Base-by-base conservation (phyloP, 495 filamentous ascomycete species). In the Elaphomyces granulatus region DNA sequence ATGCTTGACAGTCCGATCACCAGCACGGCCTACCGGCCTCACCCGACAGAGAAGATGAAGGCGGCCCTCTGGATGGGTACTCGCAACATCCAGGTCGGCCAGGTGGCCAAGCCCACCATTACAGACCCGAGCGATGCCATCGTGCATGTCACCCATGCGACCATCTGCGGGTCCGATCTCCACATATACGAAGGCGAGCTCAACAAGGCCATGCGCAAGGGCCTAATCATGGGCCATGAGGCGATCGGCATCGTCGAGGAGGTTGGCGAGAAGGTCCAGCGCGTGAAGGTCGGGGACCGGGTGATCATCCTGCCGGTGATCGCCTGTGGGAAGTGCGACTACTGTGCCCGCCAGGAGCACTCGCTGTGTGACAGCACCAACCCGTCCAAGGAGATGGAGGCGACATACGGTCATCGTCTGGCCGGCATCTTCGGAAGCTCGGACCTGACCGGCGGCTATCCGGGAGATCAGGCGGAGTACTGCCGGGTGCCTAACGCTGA, bases 361-460 rank as follows among this genome's bases (percentile, higher is more conserved):
- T 81, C 77, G 20, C 74, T 81, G 49, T 87, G 82, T 60, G 78
- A 81, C 49, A 66, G 52, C 37, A 85, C 79, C 19, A 81, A 80
- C 57, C 57, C 72, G 7, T 79, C 75, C 50, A 69, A 63, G 7
- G 61, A 73, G 38, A 66, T 69, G 45, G 70, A 77, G 41, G 63
- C 59, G 18, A 69, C 82, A 72, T 84, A 75, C 26, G 53, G 55
- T 1, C 46, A 56, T 35, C 53, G 53, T 6, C 16, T 56, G 12
- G 45, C 53, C 10, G 54, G 54, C 2, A 45, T 41, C n/a, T 37
- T 57, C 30, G 54, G 54, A 9, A 54, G 41, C 35, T 44, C 46
- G 6, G 43, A 71, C 38, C 72, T 85, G 49, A 77, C 74, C 1
- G 80, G 81, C 4, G 83, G 82, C 1, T 87, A 80, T 49, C 75